phyloP scores from a whole-genome alignment of 495 filamentous ascomycete species.

The Xylaria castorea region DNA sequence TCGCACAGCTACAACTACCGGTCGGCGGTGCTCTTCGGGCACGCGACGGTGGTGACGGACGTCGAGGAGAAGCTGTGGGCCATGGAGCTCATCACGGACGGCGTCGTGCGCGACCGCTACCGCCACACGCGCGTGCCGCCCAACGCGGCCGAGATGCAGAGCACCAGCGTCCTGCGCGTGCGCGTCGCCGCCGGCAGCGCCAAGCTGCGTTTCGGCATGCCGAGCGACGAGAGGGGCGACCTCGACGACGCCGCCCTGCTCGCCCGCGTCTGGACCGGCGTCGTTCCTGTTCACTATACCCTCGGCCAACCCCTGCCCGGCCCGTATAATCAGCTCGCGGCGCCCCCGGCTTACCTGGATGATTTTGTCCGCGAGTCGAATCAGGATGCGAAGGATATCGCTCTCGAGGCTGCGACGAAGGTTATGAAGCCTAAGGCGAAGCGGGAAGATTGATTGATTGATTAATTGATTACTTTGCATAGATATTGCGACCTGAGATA shows the following conservation, averaged over 20 bases:
- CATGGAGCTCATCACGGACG: slow-evolving; percentile 81
- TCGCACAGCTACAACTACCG: slow-evolving; percentile 90
- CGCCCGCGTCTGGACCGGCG: slow-evolving; percentile 76
- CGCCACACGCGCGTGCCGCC: slow-evolving; percentile 73
- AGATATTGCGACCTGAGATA: not conserved
- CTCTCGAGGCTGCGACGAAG: slow-evolving; percentile 54
- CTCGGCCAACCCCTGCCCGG: slow-evolving; percentile 73
- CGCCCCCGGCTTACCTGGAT: slow-evolving; percentile 68
- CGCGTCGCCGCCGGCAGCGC: slow-evolving; percentile 74
- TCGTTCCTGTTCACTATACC: slow-evolving; percentile 74
- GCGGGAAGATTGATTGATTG: slow-evolving; percentile 15
- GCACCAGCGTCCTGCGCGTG: slow-evolving; percentile 77
- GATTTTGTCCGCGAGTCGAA: slow-evolving; percentile 65
- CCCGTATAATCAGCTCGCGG: slow-evolving; percentile 63
- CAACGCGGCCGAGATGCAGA: slow-evolving; percentile 75
- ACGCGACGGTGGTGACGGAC: slow-evolving; percentile 70
- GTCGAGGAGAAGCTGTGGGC: slow-evolving; percentile 80
- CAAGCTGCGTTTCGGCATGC: slow-evolving; percentile 74
- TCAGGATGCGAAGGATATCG: slow-evolving; percentile 56
- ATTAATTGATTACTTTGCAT: no score
- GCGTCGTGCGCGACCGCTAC: slow-evolving; percentile 73
- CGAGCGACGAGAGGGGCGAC: slow-evolving; percentile 76
- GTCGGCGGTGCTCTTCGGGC: slow-evolving; percentile 79
- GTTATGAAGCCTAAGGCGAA: slow-evolving; percentile 34
- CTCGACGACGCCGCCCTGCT: slow-evolving; percentile 64